These are phyloP conservation scores for Leccinum barrowsii DNA, from an alignment of 768 basidiomycete genomes.

Conservation along the genomic window DNA sequence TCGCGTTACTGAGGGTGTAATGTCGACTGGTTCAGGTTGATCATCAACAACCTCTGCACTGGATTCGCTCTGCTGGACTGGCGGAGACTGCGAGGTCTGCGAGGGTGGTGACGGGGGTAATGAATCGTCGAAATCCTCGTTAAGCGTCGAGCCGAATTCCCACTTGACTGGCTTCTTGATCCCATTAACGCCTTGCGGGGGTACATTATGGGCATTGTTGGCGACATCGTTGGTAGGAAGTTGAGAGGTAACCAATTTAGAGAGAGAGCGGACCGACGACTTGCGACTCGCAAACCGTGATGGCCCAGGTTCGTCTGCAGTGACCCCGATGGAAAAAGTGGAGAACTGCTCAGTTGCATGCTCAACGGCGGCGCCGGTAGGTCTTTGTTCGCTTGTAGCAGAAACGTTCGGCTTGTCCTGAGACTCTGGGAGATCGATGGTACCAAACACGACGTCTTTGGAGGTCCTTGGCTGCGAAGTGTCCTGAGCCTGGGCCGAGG, in stretches of 20 bases:
- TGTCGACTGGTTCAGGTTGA: not conserved
- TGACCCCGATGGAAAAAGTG: conserved; percentile 45
- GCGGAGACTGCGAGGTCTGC: not conserved
- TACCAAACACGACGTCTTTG: conserved; percentile 49
- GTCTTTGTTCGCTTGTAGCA: conserved; percentile 4
- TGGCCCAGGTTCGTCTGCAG: conserved; percentile 34
- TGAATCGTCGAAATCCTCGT: conserved; percentile 6
- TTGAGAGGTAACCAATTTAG: conserved; percentile 6
- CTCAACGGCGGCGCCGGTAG: conserved; percentile 9
- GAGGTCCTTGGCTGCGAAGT: conserved; percentile 6
- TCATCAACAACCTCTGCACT: not conserved
- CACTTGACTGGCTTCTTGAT: conserved; percentile 37
- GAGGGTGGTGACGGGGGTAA: not conserved
- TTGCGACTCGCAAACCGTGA: conserved; percentile 25
- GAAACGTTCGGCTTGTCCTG: not conserved
- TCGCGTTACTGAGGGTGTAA: not conserved
- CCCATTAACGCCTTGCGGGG: conserved; percentile 10
- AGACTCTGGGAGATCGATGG: conserved; percentile 36
- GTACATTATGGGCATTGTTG: not conserved
- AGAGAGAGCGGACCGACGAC: conserved; percentile 20
- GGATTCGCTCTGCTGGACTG: not conserved
- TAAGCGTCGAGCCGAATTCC: conserved; percentile 53
- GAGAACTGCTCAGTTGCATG: conserved; percentile 31
- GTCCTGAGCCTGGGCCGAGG: conserved; percentile 5
- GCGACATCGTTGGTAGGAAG: not conserved